Conservation (phyloP, 257 asterid genomes). For the Knoxia roxburghii region DNA sequence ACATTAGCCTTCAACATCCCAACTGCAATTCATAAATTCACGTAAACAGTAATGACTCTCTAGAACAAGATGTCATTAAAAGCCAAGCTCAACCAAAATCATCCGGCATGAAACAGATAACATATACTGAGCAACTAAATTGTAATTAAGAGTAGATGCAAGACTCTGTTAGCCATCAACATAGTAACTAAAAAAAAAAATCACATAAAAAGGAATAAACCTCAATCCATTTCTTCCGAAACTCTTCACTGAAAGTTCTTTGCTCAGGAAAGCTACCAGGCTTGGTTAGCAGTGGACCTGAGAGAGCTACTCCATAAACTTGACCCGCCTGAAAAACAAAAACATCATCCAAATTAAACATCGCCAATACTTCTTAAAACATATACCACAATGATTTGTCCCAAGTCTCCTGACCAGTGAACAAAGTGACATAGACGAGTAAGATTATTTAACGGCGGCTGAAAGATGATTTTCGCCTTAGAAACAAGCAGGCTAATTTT, state of each 20-base stretch:
- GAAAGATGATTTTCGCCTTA: background rate
- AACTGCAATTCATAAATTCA: background rate
- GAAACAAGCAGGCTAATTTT: background rate
- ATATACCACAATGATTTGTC: background rate
- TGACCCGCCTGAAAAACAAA: constrained; percentile 78
- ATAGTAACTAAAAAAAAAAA: background rate
- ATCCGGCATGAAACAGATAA: background rate
- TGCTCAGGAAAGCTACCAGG: constrained; percentile 84
- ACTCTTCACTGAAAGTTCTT: constrained; percentile 90
- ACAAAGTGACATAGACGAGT: background rate
- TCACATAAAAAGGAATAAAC: constrained; percentile 29
- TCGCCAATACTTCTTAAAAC: background rate
- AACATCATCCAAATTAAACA: constrained; percentile 16
- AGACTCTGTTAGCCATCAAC: constrained; percentile 3
- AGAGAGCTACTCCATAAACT: constrained; percentile 94
- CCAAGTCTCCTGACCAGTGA: background rate
- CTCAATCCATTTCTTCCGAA: constrained; percentile 97
- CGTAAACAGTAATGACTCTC: background rate
- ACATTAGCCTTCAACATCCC: too few species aligned
- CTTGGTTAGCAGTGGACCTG: constrained; percentile 67
- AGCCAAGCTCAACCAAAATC: constrained; percentile 2
- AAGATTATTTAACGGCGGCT: background rate
- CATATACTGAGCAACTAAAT: too few species aligned
- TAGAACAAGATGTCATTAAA: background rate
- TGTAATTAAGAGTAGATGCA: background rate